These are phyloP conservation scores for Erysimum cheiri DNA, from an alignment of 441 rosid genomes.

Conservation along the genomic window DNA sequence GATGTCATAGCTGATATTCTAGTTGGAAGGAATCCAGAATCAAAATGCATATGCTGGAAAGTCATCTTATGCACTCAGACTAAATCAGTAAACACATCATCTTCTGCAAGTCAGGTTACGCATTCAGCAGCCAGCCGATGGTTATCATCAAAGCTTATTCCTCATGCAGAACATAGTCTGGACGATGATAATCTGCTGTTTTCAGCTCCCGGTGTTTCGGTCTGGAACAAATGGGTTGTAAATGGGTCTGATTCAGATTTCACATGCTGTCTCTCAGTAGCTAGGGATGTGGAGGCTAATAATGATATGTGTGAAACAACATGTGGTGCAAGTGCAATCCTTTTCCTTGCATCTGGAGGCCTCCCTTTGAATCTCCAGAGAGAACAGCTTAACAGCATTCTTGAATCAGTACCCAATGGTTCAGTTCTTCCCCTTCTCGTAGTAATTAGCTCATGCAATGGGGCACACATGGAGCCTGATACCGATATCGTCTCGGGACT, in stretches of 20 bases:
- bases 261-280: conserved; percentile 75
- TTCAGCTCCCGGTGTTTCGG: conserved; percentile 69
- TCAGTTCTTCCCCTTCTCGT: conserved; percentile 84
- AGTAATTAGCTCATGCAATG: conserved; percentile 56
- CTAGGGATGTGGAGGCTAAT: conserved; percentile 57
- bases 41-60: conserved; percentile 85
- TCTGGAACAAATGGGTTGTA: conserved; percentile 82
- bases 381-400: conserved; percentile 59
- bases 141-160: conserved; percentile 84
- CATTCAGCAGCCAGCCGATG: conserved; percentile 61
- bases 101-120: conserved; percentile 42
- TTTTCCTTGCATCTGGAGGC: conserved; percentile 69
- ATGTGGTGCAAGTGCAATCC: conserved; percentile 75
- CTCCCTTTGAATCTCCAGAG: conserved; percentile 74
- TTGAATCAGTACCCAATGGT: conserved; percentile 66
- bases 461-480: conserved; percentile 52
- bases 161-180: conserved; percentile 48
- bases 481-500: conserved; percentile 52
- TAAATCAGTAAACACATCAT: conserved; percentile 39
- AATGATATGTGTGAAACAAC: conserved; percentile 48
- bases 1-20: conserved; percentile 64
- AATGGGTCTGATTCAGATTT: conserved; percentile 50
- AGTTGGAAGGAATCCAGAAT: conserved; percentile 63
- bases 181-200: conserved; percentile 53
- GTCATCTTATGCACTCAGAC: conserved; percentile 64